Evolutionary conservation across 1,284 basidiomycete genomes (phyloP).

Genomic region (Taiwanofungus camphoratus): DNA sequence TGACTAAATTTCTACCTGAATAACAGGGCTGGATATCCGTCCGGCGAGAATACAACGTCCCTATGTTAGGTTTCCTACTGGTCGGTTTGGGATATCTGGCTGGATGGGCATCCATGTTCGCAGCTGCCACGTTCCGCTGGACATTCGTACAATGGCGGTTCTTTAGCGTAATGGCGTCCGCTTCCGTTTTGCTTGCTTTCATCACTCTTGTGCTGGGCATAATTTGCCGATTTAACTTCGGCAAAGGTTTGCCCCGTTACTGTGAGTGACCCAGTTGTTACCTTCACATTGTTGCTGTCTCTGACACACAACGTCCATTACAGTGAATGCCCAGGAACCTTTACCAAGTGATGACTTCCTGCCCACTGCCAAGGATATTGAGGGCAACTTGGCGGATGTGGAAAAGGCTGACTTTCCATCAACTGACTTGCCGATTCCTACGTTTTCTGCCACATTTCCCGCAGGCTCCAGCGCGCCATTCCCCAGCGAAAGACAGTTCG

Average conservation of each 20-base stretch:
- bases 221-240: slow-evolving; percentile 67
- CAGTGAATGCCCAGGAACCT: slow-evolving; percentile 54
- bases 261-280: slow-evolving; percentile 38
- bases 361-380: slow-evolving; percentile 30
- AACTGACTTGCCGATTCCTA: slow-evolving; percentile 44
- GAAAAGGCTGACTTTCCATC: slow-evolving; percentile 69
- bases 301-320: slow-evolving; percentile 1
- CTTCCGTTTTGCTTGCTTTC: slow-evolving; percentile 54
- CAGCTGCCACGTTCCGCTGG: slow-evolving; percentile 67
- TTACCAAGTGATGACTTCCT: slow-evolving; percentile 47
- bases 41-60: slow-evolving; percentile 54
- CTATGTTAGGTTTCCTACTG: slow-evolving; percentile 58
- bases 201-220: slow-evolving; percentile 54
- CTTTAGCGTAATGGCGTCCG: slow-evolving; percentile 58
- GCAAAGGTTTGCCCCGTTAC: slow-evolving; percentile 62
- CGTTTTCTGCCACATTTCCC: slow-evolving; percentile 44
- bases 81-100: slow-evolving; percentile 55
- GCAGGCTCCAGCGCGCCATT: slow-evolving; percentile 33
- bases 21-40: slow-evolving; percentile 68
- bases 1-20: slow-evolving; percentile 6
- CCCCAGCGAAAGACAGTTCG: slow-evolving; percentile 36
- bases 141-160: slow-evolving; percentile 69
- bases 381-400: slow-evolving; percentile 24
- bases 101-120: slow-evolving; percentile 70
- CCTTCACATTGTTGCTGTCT: not conserved